Percentiles rank a stretch among this genome's conserved stretches.
Conservation (phyloP, 768 basidiomycete genomes). For the Psilocybe azurescens region DNA sequence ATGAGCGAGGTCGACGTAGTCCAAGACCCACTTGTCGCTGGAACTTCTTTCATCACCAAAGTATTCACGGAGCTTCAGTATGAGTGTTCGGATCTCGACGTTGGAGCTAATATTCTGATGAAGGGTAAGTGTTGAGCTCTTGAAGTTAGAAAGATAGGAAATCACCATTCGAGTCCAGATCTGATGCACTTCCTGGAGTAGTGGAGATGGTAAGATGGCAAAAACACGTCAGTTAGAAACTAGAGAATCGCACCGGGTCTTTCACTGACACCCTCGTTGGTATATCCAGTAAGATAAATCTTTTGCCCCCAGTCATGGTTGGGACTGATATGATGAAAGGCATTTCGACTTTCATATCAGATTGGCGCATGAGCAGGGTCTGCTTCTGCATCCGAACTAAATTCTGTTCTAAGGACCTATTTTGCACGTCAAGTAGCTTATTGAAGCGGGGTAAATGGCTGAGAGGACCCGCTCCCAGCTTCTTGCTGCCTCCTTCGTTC, state of each 20-base stretch:
- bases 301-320: constrained; percentile 13
- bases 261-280: constrained; percentile 1
- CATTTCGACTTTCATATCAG: constrained; percentile 7
- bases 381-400: constrained; percentile 3
- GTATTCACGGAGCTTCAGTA: constrained; percentile 27
- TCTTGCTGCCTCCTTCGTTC: constrained; percentile 7
- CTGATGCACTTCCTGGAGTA: constrained; percentile 7
- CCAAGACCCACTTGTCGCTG: constrained; percentile 34
- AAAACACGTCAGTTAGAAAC: neutral
- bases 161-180: constrained; percentile 18
- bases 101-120: constrained; percentile 41
- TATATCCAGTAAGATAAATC: neutral
- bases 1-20: constrained; percentile 35
- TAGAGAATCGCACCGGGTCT: constrained; percentile 10
- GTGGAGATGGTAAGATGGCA: neutral
- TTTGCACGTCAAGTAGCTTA: constrained; percentile 13
- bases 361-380: neutral
- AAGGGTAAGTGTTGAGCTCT: neutral
- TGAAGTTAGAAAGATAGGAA: neutral
- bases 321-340: constrained; percentile 5
- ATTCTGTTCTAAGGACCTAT: constrained; percentile 6
- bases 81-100: constrained; percentile 34
- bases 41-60: constrained; percentile 12
- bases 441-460: constrained; percentile 15
- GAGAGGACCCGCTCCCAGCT: constrained; percentile 3